Evolutionary conservation across 495 filamentous ascomycete genomes (phyloP).

Genomic region (Penicillium cinerascens): DNA sequence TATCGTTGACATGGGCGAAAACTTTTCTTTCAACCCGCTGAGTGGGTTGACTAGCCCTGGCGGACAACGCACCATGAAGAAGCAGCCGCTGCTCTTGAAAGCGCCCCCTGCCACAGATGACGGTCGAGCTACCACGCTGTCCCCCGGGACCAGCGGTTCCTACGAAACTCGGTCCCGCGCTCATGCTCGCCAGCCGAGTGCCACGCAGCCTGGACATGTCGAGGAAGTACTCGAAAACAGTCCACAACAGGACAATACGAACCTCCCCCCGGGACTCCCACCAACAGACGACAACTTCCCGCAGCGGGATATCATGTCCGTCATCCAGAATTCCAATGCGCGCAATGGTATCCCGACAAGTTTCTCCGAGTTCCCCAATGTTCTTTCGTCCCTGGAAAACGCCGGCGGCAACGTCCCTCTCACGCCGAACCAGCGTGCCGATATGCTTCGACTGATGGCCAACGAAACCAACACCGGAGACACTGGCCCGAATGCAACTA

Average conservation of each 20-base stretch:
- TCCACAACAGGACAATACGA: conserved; percentile 26
- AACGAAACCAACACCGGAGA: conserved; percentile 38
- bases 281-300: conserved; percentile 29
- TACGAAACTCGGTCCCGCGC: conserved; percentile 33
- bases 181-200: conserved; percentile 35
- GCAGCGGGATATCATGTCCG: conserved; percentile 78
- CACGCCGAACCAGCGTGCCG: conserved; percentile 70
- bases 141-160: conserved; percentile 31
- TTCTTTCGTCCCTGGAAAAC: conserved; percentile 68
- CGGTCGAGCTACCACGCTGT: conserved; percentile 38
- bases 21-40: conserved; percentile 38
- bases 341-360: conserved; percentile 47
- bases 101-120: conserved; percentile 41
- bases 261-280: conserved; percentile 16
- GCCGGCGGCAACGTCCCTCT: conserved; percentile 61
- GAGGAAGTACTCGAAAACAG: conserved; percentile 45
- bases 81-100: conserved; percentile 49
- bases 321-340: conserved; percentile 78
- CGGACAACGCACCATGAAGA: conserved; percentile 43
- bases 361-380: conserved; percentile 66
- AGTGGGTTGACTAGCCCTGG: conserved; percentile 37
- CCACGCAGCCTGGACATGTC: conserved; percentile 35
- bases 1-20: conserved; percentile 73
- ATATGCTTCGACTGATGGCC: conserved; percentile 78
- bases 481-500: conserved; percentile 23